Evolutionary conservation across 2,329 filamentous ascomycete species (phyloP), one percentile per base, ranked within the genome.

Genomic region (Westerdykella aurantiaca): DNA sequence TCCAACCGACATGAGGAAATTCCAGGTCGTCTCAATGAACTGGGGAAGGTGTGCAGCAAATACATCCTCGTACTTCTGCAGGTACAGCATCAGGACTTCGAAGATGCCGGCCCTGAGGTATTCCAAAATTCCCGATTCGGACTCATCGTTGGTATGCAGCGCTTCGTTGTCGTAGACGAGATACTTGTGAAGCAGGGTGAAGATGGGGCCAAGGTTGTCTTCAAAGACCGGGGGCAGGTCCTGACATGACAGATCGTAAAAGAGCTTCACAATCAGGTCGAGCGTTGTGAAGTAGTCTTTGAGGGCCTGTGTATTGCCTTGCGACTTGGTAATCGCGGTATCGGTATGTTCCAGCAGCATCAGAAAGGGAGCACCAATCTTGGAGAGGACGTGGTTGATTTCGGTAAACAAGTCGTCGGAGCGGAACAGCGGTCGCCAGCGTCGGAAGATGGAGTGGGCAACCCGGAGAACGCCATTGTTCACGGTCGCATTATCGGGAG

Each of bases 241-340:
- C 66, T 98, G 94, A 63, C 85, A 95, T n/a, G 90, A 96, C 41
- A 98, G 81, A 68, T 98, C 94, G 71, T 93, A 93, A 64, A 97
- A 82, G 39, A 98, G 82, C 73, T 95, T 95, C 56, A 96, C 77
- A 55, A 95, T 81, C 41, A 97, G 76, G 65, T 91, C 90, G 50
- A 98, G 77, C 3, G 89, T 88, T 51, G 86, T 82, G 57, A 95
- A 90, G 65, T 88, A 86, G 54, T 81, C 80, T 60, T 83, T 82
- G 37, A 98, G 76, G 13, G 76, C 80, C 5, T 78, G 79, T 58
- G 86, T 86, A 66, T 96, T 85, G 67, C 80, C 75, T 60, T 83
- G 79, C 64, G 89, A 88, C 56, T 83, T 79, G 46, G 85, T 78
- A 56, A 98, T 79, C 55, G 78, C 75, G 47, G 74, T 72, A 67